Conservation (phyloP, 164 flowering plant species). For the Annona cherimola region DNA sequence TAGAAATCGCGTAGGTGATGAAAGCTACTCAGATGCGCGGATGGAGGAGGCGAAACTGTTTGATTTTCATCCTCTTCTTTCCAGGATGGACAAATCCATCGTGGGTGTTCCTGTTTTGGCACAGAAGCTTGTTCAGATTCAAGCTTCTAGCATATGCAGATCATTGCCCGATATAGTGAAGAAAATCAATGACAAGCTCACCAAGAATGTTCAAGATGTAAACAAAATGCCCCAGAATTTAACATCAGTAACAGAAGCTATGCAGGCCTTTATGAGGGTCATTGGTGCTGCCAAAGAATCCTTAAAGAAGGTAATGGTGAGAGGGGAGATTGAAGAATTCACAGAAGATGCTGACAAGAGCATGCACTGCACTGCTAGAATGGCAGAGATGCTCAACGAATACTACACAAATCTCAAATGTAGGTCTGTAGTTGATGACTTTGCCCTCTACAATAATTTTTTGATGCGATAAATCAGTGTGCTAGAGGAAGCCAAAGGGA, state of each 20-base stretch:
- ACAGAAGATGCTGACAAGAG: constrained; percentile 11
- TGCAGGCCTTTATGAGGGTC: constrained; percentile 27
- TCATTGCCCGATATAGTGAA: constrained; percentile 28
- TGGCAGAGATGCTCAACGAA: constrained; percentile 28
- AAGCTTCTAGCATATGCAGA: constrained; percentile 23
- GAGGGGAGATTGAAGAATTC: constrained; percentile 35
- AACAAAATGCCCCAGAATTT: constrained; percentile 22
- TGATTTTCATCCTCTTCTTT: constrained; percentile 22
- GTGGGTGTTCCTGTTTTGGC: constrained; percentile 34
- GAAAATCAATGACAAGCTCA: constrained; percentile 28
- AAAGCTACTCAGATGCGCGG: constrained; percentile 34
- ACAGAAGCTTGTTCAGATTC: constrained; percentile 26
- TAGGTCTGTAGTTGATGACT: neutral
- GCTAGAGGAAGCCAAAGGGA: constrained; percentile 29
- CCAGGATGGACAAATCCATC: constrained; percentile 18
- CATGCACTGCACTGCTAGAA: constrained; percentile 16
- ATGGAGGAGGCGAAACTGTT: constrained; percentile 28
- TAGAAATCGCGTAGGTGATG: constrained; percentile 42
- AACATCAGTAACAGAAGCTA: constrained; percentile 24
- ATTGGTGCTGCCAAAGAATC: constrained; percentile 28
- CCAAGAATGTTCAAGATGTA: constrained; percentile 14
- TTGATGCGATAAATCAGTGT: constrained; percentile 26
- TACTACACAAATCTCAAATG: constrained; percentile 17
- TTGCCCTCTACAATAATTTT: neutral
- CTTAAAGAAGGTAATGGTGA: constrained; percentile 16